Conservation (phyloP, 2,329 filamentous ascomycete species). For the Mariannaea sp. region DNA sequence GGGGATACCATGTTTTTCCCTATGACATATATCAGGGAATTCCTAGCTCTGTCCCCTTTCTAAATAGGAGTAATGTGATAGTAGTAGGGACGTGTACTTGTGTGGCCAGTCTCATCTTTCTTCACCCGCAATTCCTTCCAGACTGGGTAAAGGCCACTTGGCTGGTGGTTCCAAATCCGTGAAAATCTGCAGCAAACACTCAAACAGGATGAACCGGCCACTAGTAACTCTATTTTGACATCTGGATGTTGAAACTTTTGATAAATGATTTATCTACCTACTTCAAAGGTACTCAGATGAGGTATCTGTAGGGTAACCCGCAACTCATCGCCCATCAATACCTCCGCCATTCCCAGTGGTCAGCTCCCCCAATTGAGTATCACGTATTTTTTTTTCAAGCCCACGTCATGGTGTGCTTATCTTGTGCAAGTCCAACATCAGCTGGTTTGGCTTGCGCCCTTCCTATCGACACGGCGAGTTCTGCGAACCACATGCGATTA, state of each 20-base stretch:
- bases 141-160: constrained; percentile 17
- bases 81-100: constrained; percentile 6
- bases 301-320: background rate
- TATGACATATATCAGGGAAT: too few relatives aligned
- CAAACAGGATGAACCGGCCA: constrained; percentile 15
- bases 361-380: background rate
- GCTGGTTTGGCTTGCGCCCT: background rate
- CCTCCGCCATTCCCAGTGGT: too few relatives aligned
- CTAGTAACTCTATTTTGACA: constrained; percentile 30
- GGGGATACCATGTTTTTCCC: too few relatives aligned
- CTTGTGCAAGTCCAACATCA: background rate
- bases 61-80: constrained; percentile 21
- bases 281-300: too few relatives aligned
- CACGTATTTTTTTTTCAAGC: background rate
- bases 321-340: too few relatives aligned
- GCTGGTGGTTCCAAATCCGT: constrained; percentile 25
- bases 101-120: constrained; percentile 5
- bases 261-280: background rate
- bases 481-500: constrained; percentile 10
- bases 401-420: background rate
- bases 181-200: constrained; percentile 29
- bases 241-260: background rate
- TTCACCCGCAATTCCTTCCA: constrained; percentile 20
- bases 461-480: background rate
- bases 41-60: too few relatives aligned